phyloP scores from a whole-genome alignment of 2,329 filamentous ascomycete genomes.

The Salinomyces thailandicus region DNA sequence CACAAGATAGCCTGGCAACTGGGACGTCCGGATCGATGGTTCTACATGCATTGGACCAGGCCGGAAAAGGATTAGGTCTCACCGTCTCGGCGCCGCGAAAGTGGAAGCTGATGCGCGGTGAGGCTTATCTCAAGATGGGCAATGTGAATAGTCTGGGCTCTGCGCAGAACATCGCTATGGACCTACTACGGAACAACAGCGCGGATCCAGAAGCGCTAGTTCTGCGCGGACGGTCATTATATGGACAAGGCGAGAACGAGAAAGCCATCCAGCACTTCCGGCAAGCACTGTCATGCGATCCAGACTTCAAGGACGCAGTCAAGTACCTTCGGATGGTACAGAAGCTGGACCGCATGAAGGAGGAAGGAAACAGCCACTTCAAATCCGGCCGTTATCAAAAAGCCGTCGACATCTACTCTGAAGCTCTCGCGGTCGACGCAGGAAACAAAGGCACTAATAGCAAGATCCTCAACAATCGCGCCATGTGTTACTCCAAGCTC shows the following conservation, averaged over 20 bases:
- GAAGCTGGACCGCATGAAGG: constrained; percentile 86
- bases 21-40: constrained; percentile 84
- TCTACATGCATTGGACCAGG: constrained; percentile 81
- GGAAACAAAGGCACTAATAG: constrained; percentile 85
- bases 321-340: constrained; percentile 84
- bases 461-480: constrained; percentile 89
- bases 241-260: constrained; percentile 86
- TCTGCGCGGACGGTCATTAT: constrained; percentile 75
- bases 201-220: constrained; percentile 91
- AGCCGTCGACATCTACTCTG: constrained; percentile 74
- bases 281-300: constrained; percentile 80
- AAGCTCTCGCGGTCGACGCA: constrained; percentile 76
- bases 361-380: constrained; percentile 83
- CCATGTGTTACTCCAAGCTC: constrained; percentile 70
- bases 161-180: constrained; percentile 86
- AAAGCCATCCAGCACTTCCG: constrained; percentile 90
- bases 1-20: constrained; percentile 62
- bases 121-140: constrained; percentile 87
- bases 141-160: constrained; percentile 81
- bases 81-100: constrained; percentile 75
- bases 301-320: constrained; percentile 79
- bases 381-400: constrained; percentile 70
- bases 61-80: constrained; percentile 65
- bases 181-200: constrained; percentile 70
- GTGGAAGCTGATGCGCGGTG: constrained; percentile 86